Evolutionary conservation across 306 rosid species (phyloP), one percentile per base, ranked within the genome.

Genomic region (Cucurbita ficifolia): DNA sequence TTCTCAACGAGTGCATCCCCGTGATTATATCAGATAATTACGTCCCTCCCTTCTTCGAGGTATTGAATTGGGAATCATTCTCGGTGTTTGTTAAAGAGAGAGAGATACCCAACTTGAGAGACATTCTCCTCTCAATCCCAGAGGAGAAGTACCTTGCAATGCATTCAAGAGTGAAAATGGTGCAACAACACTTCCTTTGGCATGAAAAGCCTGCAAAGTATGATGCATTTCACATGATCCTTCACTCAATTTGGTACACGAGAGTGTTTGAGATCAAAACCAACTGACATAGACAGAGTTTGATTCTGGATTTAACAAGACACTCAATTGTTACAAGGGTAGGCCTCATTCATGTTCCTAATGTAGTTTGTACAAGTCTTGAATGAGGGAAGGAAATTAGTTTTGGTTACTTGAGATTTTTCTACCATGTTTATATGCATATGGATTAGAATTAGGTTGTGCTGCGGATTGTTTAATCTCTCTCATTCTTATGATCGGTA

Each of bases 211-310:
- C 93, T 48, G 86, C 78, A 19, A 83, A 80, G 81, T 89, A 86
- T 69, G 96, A 89, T 65, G 63, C 89, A 49, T 91, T 87, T 83
- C 93, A 87, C 60, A 88, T 91, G 97, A 78, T 81, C 56, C 96
- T 87, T 79, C 93, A 92, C 52, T 79, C 96, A 38, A 77, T 88
- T 58, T 92, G 98, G 96, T 75, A 86, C 82, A 88, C 76, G 18
- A 87, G 96, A 79, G 78, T 92, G 77, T 81, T 80, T 72, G 96
- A 88, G 70, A 76, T 85, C 8, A 68, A 75, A 57, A 53, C 69
- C 84, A 77, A 16, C 38, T 74, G 69, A 76, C 56, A 68, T 7
- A 5, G 36, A 4, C 12, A 60, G 4, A 43, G 1, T 42, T 43
- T 19, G 52, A 16, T 45, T 45, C 17, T 45, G 73, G 55, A 46